Evolutionary conservation across 345 rosid genomes (phyloP).

Genomic region (Conringia planisiliqua): DNA sequence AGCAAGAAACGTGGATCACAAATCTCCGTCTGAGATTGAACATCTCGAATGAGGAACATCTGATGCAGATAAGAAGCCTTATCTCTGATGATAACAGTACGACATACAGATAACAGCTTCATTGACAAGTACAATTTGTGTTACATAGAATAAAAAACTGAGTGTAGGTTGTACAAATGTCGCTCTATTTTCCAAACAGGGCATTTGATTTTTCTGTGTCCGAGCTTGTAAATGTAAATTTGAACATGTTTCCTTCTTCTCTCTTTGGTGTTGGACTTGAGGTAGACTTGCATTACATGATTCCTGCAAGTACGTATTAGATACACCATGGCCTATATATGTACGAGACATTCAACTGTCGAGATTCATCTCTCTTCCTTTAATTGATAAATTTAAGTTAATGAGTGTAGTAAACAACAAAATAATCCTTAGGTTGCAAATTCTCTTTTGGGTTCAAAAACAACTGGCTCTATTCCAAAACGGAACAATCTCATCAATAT

Average conservation of each 20-base stretch:
- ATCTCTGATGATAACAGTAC: conserved; percentile 56
- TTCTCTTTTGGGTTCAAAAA: neutral
- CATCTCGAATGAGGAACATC: conserved; percentile 82
- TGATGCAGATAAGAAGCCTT: conserved; percentile 67
- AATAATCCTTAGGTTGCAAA: neutral
- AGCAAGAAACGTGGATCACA: conserved; percentile 78
- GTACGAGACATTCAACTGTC: too few relatives aligned
- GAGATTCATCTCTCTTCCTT: too few relatives aligned
- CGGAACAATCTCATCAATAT: neutral
- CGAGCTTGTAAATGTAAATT: conserved; percentile 3
- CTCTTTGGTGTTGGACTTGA: neutral
- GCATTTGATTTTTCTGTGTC: neutral
- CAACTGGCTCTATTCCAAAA: neutral
- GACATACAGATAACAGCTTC: conserved; percentile 45
- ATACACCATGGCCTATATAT: neutral
- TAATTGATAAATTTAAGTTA: too few relatives aligned
- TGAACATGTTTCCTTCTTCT: neutral
- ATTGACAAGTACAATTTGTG: neutral
- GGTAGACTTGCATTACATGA: neutral
- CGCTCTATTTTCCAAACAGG: neutral
- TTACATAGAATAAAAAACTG: conserved; percentile 14
- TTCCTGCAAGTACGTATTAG: neutral
- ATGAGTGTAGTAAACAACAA: too few relatives aligned
- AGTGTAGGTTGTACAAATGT: conserved; percentile 29
- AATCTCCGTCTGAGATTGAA: conserved; percentile 73